Evolutionary conservation across 2,329 filamentous ascomycete genomes (phyloP).

Genomic region (Claviceps africana): DNA sequence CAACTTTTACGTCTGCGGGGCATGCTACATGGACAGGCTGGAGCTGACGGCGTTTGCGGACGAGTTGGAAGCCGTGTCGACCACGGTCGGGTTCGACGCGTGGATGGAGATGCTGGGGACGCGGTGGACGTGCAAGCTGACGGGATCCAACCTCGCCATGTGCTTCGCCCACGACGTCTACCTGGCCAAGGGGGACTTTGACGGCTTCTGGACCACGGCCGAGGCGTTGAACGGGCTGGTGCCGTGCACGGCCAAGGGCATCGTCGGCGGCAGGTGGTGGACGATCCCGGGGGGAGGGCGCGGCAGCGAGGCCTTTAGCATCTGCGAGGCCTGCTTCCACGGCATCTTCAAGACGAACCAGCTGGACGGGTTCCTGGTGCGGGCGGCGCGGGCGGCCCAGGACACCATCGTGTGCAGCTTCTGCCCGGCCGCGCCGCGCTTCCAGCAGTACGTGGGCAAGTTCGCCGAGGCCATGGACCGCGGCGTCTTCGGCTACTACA

Average conservation of each 20-base stretch:
- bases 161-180: slow-evolving; percentile 14
- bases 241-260: slow-evolving; percentile 15
- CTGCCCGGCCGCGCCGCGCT: slow-evolving; percentile 14
- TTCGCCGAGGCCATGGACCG: slow-evolving; percentile 18
- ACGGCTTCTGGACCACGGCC: slow-evolving; percentile 14
- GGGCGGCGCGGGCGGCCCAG: slow-evolving; percentile 7
- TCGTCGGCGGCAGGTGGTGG: slow-evolving; percentile 21
- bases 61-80: slow-evolving; percentile 14
- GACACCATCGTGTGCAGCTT: slow-evolving; percentile 18
- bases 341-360: slow-evolving; percentile 16
- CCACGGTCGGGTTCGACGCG: slow-evolving; percentile 11
- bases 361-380: slow-evolving; percentile 16
- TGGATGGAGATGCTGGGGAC: slow-evolving; percentile 11
- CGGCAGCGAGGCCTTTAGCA: slow-evolving; percentile 9
- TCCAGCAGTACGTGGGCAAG: slow-evolving; percentile 12
- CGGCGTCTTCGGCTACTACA: slow-evolving; percentile 17
- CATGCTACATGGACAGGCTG: slow-evolving; percentile 22
- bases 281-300: slow-evolving; percentile 12
- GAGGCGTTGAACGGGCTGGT: slow-evolving; percentile 12
- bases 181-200: slow-evolving; percentile 13
- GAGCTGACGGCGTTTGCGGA: slow-evolving; percentile 14
- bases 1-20: slow-evolving; percentile 18
- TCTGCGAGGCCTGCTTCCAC: slow-evolving; percentile 22
- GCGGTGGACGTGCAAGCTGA: slow-evolving; percentile 14
- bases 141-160: slow-evolving; percentile 11